These are phyloP conservation scores for Trichopus zeylanicus DNA, from an alignment of 116 monocot genomes.

Conservation along the genomic window DNA sequence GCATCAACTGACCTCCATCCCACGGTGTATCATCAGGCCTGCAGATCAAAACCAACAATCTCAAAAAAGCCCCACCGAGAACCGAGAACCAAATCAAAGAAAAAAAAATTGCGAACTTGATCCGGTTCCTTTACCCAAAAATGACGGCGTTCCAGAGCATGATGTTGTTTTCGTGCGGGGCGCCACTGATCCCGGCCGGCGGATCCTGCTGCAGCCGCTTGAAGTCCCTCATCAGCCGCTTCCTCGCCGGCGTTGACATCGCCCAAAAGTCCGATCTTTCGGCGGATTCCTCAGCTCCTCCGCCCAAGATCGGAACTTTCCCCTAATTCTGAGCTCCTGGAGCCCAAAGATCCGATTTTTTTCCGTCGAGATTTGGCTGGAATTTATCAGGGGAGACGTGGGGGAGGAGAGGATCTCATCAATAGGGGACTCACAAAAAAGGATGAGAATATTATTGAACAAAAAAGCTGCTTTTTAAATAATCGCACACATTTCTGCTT, in stretches of 20 bases:
- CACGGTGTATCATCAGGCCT: constrained; percentile 20
- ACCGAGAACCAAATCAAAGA: not conserved
- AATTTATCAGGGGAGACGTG: too few relatives aligned
- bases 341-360: not conserved
- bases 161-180: constrained; percentile 17
- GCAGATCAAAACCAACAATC: not conserved
- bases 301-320: constrained; percentile 1
- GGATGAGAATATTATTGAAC: too few relatives aligned
- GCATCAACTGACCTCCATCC: constrained; percentile 16
- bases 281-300: not conserved
- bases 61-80: constrained; percentile 5
- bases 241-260: constrained; percentile 22
- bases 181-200: constrained; percentile 14
- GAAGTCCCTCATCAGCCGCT: constrained; percentile 20
- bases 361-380: too few relatives aligned
- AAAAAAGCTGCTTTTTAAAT: too few relatives aligned
- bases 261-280: not conserved
- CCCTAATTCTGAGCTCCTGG: not conserved
- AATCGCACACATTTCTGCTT: too few relatives aligned
- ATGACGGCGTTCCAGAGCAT: constrained; percentile 20
- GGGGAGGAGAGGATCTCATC: too few relatives aligned
- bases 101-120: not conserved
- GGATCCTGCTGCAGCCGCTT: constrained; percentile 17
- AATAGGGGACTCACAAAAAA: too few relatives aligned
- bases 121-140: constrained; percentile 1